Evolutionary conservation across 2,329 filamentous ascomycete genomes (phyloP).

Genomic region (Cordyceps pruinosa): DNA sequence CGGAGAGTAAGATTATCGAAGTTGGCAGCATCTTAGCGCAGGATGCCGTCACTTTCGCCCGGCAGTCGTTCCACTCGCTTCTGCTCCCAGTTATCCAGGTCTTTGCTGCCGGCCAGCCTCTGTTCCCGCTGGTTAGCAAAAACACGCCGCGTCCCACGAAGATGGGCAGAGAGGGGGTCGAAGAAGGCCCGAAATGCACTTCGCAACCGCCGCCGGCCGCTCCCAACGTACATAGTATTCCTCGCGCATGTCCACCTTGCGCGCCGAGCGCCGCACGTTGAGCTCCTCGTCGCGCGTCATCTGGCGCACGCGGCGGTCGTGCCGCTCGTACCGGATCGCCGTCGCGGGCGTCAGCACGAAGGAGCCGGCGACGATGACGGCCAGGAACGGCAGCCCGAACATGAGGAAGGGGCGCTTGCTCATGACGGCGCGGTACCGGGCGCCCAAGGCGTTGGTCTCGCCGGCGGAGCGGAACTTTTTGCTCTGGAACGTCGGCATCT

Average conservation of each 20-base stretch:
- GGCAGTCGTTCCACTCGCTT: slow-evolving; percentile 84
- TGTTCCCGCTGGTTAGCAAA: slow-evolving; percentile 13
- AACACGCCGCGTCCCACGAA: background rate
- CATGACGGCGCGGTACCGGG: slow-evolving; percentile 69
- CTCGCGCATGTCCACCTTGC: slow-evolving; percentile 73
- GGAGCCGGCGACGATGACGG: slow-evolving; percentile 82
- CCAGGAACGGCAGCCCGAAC: slow-evolving; percentile 89
- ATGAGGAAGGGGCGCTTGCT: slow-evolving; percentile 78
- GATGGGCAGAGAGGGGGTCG: background rate
- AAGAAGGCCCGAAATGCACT: background rate
- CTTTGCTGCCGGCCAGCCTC: slow-evolving; percentile 58
- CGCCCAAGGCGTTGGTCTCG: slow-evolving; percentile 62
- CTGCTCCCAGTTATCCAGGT: slow-evolving; percentile 94
- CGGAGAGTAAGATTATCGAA: background rate
- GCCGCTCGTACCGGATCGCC: slow-evolving; percentile 85
- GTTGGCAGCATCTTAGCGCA: slow-evolving; percentile 34
- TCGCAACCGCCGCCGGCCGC: background rate
- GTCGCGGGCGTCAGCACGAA: slow-evolving; percentile 94
- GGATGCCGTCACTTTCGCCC: slow-evolving; percentile 80
- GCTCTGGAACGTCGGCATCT: slow-evolving; percentile 52
- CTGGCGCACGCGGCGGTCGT: slow-evolving; percentile 84
- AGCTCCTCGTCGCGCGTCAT: slow-evolving; percentile 81
- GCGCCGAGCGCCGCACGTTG: slow-evolving; percentile 63
- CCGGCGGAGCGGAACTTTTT: slow-evolving; percentile 65
- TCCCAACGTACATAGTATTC: slow-evolving; percentile 74